Evolutionary conservation across 192 early-diverging fungal species (phyloP).

Genomic region (Coemansia sp.): DNA sequence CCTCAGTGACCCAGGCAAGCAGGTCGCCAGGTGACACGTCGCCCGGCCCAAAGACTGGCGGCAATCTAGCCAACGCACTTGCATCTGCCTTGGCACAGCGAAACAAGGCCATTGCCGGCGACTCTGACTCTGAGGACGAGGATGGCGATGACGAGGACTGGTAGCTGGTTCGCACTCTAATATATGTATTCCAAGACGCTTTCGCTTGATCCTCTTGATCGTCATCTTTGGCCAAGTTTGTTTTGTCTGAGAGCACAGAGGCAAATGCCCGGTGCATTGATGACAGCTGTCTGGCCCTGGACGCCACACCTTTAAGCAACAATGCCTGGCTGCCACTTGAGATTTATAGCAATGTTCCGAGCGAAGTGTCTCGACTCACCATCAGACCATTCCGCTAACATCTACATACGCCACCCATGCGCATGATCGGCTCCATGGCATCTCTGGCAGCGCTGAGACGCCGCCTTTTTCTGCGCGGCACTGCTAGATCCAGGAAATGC

Average conservation of each 20-base stretch:
- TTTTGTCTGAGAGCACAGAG: too few species aligned
- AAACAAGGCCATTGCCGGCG: conserved; percentile 52
- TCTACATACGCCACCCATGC: not conserved
- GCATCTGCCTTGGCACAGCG: conserved; percentile 52
- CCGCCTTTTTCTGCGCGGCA: too few species aligned
- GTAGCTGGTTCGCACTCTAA: too few species aligned
- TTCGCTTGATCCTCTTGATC: too few species aligned
- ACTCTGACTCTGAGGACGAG: conserved; percentile 55
- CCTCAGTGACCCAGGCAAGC: conserved; percentile 12
- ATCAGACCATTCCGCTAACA: not conserved
- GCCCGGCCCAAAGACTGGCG: conserved; percentile 41
- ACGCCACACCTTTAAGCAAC: not conserved
- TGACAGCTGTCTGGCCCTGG: not conserved
- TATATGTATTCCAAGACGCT: too few species aligned
- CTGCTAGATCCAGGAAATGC: too few species aligned
- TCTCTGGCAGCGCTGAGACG: too few species aligned
- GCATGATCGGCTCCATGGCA: not conserved
- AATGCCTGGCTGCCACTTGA: not conserved
- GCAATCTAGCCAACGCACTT: conserved; percentile 54
- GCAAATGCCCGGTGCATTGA: not conserved
- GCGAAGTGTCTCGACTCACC: not conserved
- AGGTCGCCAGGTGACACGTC: conserved; percentile 46
- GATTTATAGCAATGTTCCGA: not conserved
- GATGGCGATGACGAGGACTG: conserved; percentile 49
- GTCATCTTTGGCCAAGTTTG: too few species aligned